Percentiles rank a stretch among this genome's conserved stretches.
phyloP scores from a whole-genome alignment of 2,329 filamentous ascomycete genomes.

The Venturia oleaginea region DNA sequence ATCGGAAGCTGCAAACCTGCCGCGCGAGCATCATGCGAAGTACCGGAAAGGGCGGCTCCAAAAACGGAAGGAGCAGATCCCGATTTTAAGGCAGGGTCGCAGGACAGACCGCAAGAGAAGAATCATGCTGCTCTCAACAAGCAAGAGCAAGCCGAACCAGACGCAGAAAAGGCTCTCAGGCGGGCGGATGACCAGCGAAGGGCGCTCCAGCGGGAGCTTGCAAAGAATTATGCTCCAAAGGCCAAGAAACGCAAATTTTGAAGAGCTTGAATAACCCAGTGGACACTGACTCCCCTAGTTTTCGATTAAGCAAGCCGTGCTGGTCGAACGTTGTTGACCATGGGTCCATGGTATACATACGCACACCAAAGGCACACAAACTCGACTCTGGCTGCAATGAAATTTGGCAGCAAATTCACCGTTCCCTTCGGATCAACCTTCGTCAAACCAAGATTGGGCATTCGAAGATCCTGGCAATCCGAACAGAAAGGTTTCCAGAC shows the following conservation, averaged over 20 bases:
- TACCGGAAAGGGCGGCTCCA: background rate
- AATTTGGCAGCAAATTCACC: background rate
- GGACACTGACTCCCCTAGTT: no score
- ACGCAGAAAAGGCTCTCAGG: background rate
- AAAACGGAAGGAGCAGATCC: background rate
- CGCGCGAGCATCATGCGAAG: background rate
- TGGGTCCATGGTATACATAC: background rate
- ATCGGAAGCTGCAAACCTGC: constrained; percentile 8
- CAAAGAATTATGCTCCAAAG: background rate
- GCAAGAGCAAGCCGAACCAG: background rate
- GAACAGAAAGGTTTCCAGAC: background rate
- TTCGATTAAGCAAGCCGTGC: background rate
- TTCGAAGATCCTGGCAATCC: background rate
- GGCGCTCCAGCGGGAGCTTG: background rate
- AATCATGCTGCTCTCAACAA: background rate
- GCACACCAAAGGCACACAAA: background rate
- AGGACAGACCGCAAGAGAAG: background rate
- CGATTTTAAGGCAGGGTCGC: background rate
- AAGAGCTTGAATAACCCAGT: background rate
- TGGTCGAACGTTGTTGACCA: background rate
- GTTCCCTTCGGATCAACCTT: background rate
- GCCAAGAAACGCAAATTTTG: constrained; percentile 7
- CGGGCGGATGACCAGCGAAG: background rate
- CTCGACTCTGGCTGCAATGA: background rate
- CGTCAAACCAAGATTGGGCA: background rate